These are phyloP conservation scores for Mrakiaceae sp. DNA, from an alignment of 1,284 basidiomycete species.

Conservation along the genomic window DNA sequence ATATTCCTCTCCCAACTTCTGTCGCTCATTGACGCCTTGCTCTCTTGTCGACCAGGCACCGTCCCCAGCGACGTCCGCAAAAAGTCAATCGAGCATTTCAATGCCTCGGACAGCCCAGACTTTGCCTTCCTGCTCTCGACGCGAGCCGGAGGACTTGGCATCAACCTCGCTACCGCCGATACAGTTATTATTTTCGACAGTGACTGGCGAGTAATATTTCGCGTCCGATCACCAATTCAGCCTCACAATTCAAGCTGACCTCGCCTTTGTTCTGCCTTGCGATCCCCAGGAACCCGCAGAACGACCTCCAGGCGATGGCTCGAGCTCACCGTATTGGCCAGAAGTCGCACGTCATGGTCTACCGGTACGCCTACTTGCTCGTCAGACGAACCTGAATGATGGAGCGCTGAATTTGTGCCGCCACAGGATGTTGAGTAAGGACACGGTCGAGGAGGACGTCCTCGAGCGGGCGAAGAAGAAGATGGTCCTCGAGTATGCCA, in stretches of 20 bases:
- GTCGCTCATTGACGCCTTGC: background rate
- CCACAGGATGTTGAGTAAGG: constrained; percentile 78
- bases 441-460: constrained; percentile 98
- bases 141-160: constrained; percentile 92
- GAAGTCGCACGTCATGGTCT: constrained; percentile 96
- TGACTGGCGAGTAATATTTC: constrained; percentile 2
- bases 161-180: constrained; percentile 96
- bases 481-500: constrained; percentile 99
- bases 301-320: constrained; percentile 98
- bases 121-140: constrained; percentile 84
- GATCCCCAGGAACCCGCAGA: constrained; percentile 77
- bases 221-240: background rate
- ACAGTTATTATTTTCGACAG: constrained; percentile 32
- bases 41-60: constrained; percentile 32
- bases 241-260: constrained; percentile 21
- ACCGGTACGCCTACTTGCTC: constrained; percentile 44
- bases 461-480: constrained; percentile 97
- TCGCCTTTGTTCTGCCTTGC: constrained; percentile 1
- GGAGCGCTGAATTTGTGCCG: background rate
- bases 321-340: constrained; percentile 94
- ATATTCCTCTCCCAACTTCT: background rate
- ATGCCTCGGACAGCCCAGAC: constrained; percentile 59
- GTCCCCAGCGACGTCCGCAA: constrained; percentile 71
- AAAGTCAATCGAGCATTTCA: constrained; percentile 68
- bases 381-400: background rate